A percentile compares a stretch with the other conserved stretches of the same genome.
These are phyloP conservation scores for Saccharomyces paradoxus DNA, from an alignment of 805 yeast species.

Conservation along the genomic window DNA sequence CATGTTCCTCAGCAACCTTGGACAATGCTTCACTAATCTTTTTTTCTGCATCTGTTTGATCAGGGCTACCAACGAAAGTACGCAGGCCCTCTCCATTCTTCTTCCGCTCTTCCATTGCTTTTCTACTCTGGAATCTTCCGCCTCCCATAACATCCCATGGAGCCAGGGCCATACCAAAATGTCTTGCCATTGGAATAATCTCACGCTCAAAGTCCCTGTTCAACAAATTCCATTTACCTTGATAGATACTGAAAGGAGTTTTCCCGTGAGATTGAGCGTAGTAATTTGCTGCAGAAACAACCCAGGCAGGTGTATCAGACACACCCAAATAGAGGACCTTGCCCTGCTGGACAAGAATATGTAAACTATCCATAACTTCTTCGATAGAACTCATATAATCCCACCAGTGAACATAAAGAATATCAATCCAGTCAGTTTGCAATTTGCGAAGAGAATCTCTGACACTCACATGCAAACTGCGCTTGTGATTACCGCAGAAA, in stretches of 20 bases:
- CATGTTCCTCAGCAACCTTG: conserved; percentile 6
- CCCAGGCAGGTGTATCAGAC: conserved; percentile 22
- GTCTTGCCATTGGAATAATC: conserved; percentile 18
- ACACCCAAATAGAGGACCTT: conserved; percentile 18
- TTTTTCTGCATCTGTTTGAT: conserved; percentile 9
- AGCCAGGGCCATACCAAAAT: conserved; percentile 18
- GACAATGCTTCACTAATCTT: conserved; percentile 12
- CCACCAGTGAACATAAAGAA: conserved; percentile 20
- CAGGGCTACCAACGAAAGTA: background rate
- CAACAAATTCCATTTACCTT: conserved; percentile 17
- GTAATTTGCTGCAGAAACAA: conserved; percentile 10
- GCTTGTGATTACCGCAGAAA: conserved; percentile 4
- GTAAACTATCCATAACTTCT: conserved; percentile 16
- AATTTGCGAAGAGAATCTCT: conserved; percentile 9
- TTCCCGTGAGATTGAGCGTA: conserved; percentile 15
- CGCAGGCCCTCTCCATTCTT: conserved; percentile 10
- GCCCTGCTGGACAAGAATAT: conserved; percentile 13
- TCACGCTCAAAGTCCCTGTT: conserved; percentile 19
- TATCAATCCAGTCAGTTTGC: conserved; percentile 18
- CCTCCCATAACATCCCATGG: conserved; percentile 21
- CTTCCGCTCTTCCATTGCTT: conserved; percentile 12
- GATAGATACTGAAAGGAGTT: conserved; percentile 18
- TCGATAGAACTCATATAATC: conserved; percentile 16
- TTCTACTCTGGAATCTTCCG: conserved; percentile 14
- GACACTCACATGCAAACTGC: conserved; percentile 7